These are phyloP conservation scores for Rhodotorula sp. DNA, from an alignment of 1,284 basidiomycete genomes.

Conservation along the genomic window DNA sequence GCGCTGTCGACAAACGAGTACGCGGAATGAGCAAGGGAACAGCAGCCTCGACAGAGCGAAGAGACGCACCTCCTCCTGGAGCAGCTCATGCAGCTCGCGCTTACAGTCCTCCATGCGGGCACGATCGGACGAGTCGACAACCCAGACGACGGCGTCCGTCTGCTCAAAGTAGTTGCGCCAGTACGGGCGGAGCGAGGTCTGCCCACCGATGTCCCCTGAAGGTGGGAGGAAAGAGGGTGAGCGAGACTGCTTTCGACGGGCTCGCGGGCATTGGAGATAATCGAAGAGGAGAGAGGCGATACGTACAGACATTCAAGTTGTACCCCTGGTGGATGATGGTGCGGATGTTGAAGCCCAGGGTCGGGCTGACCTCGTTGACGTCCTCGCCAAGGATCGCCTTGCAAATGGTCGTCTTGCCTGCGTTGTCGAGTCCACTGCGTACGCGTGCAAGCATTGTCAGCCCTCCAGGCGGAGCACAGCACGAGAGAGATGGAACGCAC, in stretches of 20 bases:
- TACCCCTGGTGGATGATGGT: slow-evolving; percentile 87
- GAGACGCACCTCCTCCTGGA: slow-evolving; percentile 81
- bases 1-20: slow-evolving; percentile 59
- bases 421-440: slow-evolving; percentile 92
- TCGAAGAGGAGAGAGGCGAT: not conserved
- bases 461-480: not conserved
- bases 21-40: too few relatives aligned
- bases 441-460: not conserved
- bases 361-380: slow-evolving; percentile 83
- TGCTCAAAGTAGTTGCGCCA: slow-evolving; percentile 99
- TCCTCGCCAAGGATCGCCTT: slow-evolving; percentile 92
- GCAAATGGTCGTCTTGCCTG: slow-evolving; percentile 96
- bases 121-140: slow-evolving; percentile 91
- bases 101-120: slow-evolving; percentile 86
- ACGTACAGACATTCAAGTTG: slow-evolving; percentile 87
- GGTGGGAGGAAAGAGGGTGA: not conserved
- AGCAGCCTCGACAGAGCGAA: not conserved
- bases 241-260: not conserved
- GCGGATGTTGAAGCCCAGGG: slow-evolving; percentile 98
- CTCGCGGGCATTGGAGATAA: too few relatives aligned
- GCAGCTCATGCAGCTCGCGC: slow-evolving; percentile 78
- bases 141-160: slow-evolving; percentile 98
- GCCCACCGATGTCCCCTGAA: slow-evolving; percentile 94
- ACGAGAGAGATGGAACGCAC: slow-evolving; percentile 56
- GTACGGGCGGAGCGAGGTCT: slow-evolving; percentile 90